Base-by-base conservation (phyloP, 106 monocot species). In the Allium fistulosum region DNA sequence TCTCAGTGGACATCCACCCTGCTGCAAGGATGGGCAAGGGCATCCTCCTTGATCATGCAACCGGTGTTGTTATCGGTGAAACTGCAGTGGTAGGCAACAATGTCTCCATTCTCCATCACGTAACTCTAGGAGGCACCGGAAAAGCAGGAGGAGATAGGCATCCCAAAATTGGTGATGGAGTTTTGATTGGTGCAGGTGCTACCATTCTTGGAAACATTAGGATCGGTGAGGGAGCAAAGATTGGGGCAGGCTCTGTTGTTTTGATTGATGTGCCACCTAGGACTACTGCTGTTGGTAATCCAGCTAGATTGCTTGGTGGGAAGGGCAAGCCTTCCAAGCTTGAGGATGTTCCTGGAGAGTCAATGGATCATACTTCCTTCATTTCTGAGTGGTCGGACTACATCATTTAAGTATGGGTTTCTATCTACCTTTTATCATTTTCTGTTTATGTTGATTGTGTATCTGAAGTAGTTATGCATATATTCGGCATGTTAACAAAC, bases 141-240 rank as follows among this genome's bases (percentile, higher is more conserved):
- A 82, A 80, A 71, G 70, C 62, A 63, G 87, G 62, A 53, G 77
- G 69, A 4, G 89, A 93, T 56, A 81, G 93, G n/a, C 93, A 93
- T 14, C 93, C 93, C 26, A 93, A 93, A 80, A 89, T 93, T 16
- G 89, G 73, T 15, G 89, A 93, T 17, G 89, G 88, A 1, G 93
- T 93, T 18, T 74, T 93, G 49, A 89, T 93, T 22, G 93, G 93
- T 2, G 93, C 93, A 15, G 93, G 93, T 0, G 93, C 93, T 7
- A 93, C 93, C 11, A 81, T 93, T 48, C 78, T 93, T 4, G 93
- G 93, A 15, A 93, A 89, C 59, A 50, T 93, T 4, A 77, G 46
- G 62, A 89, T 93, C 26, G 93, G 93, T 0, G 89, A 77, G 47
- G 93, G 93, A 50, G 93, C 93, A 11, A 93, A 89, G 84, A 84